Base-by-base conservation (phyloP, 352 stramenopile species). In the Globisporangium echinulatum region DNA sequence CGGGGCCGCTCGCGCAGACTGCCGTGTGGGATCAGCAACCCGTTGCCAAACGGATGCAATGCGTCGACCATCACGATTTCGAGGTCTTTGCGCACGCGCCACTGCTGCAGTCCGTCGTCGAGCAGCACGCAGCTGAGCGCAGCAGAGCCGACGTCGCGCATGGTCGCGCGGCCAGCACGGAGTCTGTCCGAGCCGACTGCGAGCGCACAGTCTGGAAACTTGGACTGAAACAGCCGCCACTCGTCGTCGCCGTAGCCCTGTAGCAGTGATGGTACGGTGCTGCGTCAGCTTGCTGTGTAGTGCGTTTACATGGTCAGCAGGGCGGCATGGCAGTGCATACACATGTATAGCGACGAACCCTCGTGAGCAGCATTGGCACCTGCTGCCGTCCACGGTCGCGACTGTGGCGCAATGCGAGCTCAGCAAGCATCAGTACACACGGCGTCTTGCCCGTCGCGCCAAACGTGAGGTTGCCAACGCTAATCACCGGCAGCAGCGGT, bases 361-460 rank as follows among this genome's bases (percentile, higher is more conserved):
- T 54, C 13, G 69, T 85, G 13, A 88, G 63, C 19, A 88, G 63
- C 75, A 88, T 66, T 5, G 74, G 74, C 38, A 74, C 67, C 11
- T 33, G 36, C 33, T 25, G 19, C 8, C 10, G 15, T 37, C 10
- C 7, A 4, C 33, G 25, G 0, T 36, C 42, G 5, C 49, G 43
- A 7, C 17, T 52, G 25, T 54, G 37, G 0, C 0, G 33, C 11
- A 79, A 55, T 10, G 52, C 58, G 4, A 68, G 61, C 40, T 67
- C 56, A 13, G 68, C 49, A 17, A 90, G 66, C 33, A 78, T 75
- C 50, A 80, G 55, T 33, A 80, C 80, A 7, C 75, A 82, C 19
- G 80, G 80, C 46, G 80, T 90, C 67, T 90, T 90, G 54, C 80
- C 80, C 4, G 80, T 90, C n/a, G 74, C 80, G 2, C 80, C 80